Evolutionary conservation across 768 basidiomycete species (phyloP).

Genomic region (Rhodotorula diobovata): DNA sequence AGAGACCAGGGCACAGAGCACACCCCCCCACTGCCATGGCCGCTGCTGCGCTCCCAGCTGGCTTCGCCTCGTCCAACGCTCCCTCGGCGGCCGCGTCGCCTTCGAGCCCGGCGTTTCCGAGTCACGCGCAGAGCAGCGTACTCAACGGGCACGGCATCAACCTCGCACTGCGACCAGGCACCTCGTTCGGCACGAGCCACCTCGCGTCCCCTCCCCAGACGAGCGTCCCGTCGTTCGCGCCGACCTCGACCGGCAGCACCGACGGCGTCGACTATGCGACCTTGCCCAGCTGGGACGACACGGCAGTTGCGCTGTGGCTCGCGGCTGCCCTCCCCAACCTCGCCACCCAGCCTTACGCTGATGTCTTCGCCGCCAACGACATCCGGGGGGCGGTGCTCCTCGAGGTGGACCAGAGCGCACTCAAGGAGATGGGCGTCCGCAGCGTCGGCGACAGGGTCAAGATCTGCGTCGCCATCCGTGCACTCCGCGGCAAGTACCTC

Average conservation of each 20-base stretch:
- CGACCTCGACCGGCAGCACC: background rate
- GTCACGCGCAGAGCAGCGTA: slow-evolving; percentile 6
- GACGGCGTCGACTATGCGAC: slow-evolving; percentile 41
- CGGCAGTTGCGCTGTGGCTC: slow-evolving; percentile 64
- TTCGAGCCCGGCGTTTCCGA: slow-evolving; percentile 17
- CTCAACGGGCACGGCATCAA: slow-evolving; percentile 20
- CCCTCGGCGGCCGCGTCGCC: slow-evolving; percentile 8
- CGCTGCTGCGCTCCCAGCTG: background rate
- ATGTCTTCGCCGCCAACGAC: slow-evolving; percentile 73
- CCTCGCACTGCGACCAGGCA: slow-evolving; percentile 18
- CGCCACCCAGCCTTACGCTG: slow-evolving; percentile 50
- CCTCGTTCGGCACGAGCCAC: slow-evolving; percentile 8
- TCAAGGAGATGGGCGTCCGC: slow-evolving; percentile 84
- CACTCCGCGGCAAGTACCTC: slow-evolving; percentile 60
- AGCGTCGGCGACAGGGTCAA: slow-evolving; percentile 86
- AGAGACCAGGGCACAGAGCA: background rate
- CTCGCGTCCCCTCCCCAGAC: background rate
- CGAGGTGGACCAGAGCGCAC: slow-evolving; percentile 77
- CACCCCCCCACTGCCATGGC: background rate
- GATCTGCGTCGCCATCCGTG: slow-evolving; percentile 77
- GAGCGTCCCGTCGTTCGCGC: background rate
- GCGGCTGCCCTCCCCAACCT: slow-evolving; percentile 48
- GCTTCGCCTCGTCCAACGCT: background rate
- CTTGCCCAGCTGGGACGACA: slow-evolving; percentile 46
- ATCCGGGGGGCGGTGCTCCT: slow-evolving; percentile 86